Evolutionary conservation across 1,284 basidiomycete species (phyloP).

Genomic region (Cerioporus squamosus): DNA sequence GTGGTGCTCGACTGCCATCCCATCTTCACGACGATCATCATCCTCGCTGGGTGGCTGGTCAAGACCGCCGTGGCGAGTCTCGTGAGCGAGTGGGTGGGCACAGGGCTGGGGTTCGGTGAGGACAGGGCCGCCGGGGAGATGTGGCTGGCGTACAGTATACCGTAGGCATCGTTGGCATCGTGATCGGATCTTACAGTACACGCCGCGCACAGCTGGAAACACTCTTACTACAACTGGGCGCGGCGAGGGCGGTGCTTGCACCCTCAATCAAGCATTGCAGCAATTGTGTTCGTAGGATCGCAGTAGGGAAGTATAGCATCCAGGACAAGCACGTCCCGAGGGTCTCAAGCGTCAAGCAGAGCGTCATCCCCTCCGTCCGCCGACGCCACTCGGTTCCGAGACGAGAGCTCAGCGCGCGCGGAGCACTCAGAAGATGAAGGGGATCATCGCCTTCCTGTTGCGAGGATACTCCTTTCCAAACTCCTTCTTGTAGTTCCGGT

Average conservation of each 20-base stretch:
- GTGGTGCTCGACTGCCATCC: constrained; percentile 81
- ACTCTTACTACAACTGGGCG: no score
- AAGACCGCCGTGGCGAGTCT: constrained; percentile 67
- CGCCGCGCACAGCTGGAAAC: background rate
- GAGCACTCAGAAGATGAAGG: constrained; percentile 59
- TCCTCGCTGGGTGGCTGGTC: constrained; percentile 77
- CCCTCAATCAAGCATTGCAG: no score
- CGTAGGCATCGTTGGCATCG: constrained; percentile 43
- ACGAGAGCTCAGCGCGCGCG: background rate
- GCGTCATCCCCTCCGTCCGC: background rate
- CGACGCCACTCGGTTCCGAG: background rate
- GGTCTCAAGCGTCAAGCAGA: background rate
- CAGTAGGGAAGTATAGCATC: no score
- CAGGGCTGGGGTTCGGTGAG: constrained; percentile 53
- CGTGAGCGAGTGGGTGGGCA: constrained; percentile 66
- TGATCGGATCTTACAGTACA: background rate
- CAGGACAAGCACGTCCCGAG: no score
- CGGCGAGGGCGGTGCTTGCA: no score
- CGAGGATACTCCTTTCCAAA: constrained; percentile 88
- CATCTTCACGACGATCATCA: constrained; percentile 75
- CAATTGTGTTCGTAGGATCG: no score
- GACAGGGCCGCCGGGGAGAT: constrained; percentile 54
- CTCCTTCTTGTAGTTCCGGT: constrained; percentile 89
- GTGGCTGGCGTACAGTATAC: constrained; percentile 81
- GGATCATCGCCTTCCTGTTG: constrained; percentile 80